Evolutionary conservation across 2,329 filamentous ascomycete genomes (phyloP), one percentile per base, ranked within the genome.

Genomic region (Penicillium palitans): DNA sequence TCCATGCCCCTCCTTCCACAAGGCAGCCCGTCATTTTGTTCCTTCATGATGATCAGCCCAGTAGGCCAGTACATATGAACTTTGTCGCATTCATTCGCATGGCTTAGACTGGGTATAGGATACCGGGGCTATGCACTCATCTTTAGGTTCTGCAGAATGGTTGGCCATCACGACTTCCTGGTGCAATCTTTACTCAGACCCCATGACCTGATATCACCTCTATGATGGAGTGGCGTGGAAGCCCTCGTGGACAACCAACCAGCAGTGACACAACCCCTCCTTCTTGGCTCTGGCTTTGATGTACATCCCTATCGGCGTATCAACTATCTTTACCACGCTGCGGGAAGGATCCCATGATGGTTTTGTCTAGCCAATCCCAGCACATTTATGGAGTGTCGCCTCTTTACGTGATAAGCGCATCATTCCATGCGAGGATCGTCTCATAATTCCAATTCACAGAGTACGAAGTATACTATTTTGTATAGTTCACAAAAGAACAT

Each of bases 151-250:
- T 37, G 21, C 17, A 48, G 25, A 41, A 42, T 54, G 55, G 55
- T 54, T 57, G 55, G 55, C 27, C 25, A 24, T 47, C 33, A 27
- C 49, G 19, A 33, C 48, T 50, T 55, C 19, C 9, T 31, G 37
- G 29, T 35, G 21, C 21, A 48, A 57, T 57, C 42, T 48, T 27
- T 55, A 51, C 44, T 19, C 15, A 31, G 49, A 24, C 17, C 55
- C 21, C 49, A 57, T 57, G 55, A 57, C 55, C 55, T n/a, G 50
- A 48, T 42, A 48, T 54, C 50, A 54, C 44, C 42, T 57, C 55
- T 54, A 57, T 53, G 49, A 52, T 52, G 47, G 46, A 57, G 49
- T 57, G 55, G 55, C 55, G 55, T 53, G 50, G 6, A 33, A 48
- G 42, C 12, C 42, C 55, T 48, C 42, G 25, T 46, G 25, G 48